Evolutionary conservation across 2,329 filamentous ascomycete species (phyloP), one percentile per base, ranked within the genome.

Genomic region (Mycosphaerella arachidis): DNA sequence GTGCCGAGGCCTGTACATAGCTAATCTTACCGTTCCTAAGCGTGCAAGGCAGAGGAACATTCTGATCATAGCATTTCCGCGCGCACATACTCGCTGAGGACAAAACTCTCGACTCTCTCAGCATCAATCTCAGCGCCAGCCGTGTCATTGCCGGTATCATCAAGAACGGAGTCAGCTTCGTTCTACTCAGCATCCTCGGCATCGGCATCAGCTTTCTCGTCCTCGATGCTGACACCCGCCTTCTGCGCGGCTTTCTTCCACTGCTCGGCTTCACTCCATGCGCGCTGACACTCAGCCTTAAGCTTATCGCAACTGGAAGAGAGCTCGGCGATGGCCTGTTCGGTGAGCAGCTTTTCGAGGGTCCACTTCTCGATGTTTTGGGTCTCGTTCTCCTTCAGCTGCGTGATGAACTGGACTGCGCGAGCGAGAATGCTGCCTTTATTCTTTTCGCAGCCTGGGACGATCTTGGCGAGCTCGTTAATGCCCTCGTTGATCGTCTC

Each of bases 401-500:
- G 92, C 10, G 87, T 89, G 73, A 99, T 97, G 78, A 96, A 97
- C 65, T 91, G 87, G 9, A 97, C 93, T 0, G 94, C 92, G 35
- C 93, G 90, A 73, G 95, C 90, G 40, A 99, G 81, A 65, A 99
- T 97, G 2, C 92, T 95, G 0, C 94, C 94, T 77, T 99, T 99
- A 81, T 99, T 97, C 82, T 97, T 99, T 77, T 99, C 94, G 71
- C 93, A 97, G 13, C 92, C 92, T 0, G 94, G 94, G 0, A 99
- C 94, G 66, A 99, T 96, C 79, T 97, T 97, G 67, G 93, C 91
- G 31, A 99, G 85, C 76, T 97, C 94, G 72, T 97, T 97, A 69
- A 99, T 99, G 53, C 94, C 94, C 77, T 99, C 94, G 67, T 99
- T 99, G 74, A 99, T 99, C 0, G 94, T 97, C 77, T 99, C 94